Percentiles rank a stretch among this genome's conserved stretches.
Evolutionary conservation across 2,329 filamentous ascomycete genomes (phyloP).

Genomic region (Phyllosticta capitalensis): DNA sequence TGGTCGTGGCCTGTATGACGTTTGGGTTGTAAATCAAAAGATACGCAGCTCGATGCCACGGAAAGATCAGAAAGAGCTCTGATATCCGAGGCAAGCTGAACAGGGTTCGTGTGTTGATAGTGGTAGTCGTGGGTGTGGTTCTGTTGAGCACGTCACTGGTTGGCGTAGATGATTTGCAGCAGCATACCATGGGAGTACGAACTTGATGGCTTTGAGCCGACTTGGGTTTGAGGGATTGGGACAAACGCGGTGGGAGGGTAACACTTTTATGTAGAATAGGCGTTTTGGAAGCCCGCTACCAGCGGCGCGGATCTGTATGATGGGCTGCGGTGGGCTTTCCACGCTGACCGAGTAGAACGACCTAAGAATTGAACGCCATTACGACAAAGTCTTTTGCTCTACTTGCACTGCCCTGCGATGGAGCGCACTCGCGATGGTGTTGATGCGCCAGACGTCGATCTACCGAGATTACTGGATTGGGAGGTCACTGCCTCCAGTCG

Average conservation of each 20-base stretch:
- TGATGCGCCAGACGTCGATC: not conserved
- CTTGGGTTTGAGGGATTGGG: not conserved
- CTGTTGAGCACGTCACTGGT: conserved; percentile 1
- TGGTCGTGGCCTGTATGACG: not conserved
- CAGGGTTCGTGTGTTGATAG: not conserved
- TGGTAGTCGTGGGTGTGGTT: not conserved
- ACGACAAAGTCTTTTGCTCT: not conserved
- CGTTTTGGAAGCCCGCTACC: not conserved
- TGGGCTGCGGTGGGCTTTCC: not conserved
- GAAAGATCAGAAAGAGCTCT: not conserved
- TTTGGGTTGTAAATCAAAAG: not conserved
- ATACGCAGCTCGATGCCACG: not conserved
- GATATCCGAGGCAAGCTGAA: not conserved
- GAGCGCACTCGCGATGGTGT: not conserved
- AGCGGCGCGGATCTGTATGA: not conserved
- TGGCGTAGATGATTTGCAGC: not conserved
- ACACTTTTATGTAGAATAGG: not conserved
- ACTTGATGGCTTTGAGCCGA: not conserved
- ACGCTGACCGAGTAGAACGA: not conserved
- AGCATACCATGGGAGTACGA: not conserved
- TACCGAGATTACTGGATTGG: not conserved
- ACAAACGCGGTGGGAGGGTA: not conserved
- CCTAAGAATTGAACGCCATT: not conserved
- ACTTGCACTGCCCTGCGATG: not conserved
- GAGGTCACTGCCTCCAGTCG: not conserved